Conservation (phyloP, 176 grass and related monocot genomes). For the Metroxylon sagu region DNA sequence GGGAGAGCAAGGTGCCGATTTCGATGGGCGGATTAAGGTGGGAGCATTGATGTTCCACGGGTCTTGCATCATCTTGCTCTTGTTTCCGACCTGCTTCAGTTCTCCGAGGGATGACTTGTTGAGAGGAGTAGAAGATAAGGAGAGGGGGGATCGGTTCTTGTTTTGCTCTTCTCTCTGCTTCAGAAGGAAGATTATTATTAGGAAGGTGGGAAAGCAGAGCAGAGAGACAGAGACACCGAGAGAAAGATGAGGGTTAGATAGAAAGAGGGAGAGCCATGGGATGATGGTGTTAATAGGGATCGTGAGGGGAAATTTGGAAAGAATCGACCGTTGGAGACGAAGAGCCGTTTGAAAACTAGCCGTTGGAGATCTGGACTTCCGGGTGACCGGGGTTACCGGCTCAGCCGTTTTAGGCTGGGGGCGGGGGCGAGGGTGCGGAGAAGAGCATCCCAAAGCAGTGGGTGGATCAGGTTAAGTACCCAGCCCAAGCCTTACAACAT, state of each 20-base stretch:
- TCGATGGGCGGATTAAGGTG: conserved; percentile 34
- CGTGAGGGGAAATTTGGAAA: background rate
- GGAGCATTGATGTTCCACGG: conserved; percentile 27
- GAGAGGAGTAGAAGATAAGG: background rate
- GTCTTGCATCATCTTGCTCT: conserved; percentile 41
- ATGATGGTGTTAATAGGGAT: conserved; percentile 15
- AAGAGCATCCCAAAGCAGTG: no score
- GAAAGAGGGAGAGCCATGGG: conserved; percentile 1
- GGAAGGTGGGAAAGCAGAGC: no score
- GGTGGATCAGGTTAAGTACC: no score
- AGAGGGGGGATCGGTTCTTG: background rate
- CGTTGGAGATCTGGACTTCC: background rate
- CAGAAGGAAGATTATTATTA: background rate
- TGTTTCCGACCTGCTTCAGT: background rate
- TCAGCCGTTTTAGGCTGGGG: no score
- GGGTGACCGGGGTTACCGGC: no score
- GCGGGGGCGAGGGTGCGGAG: no score
- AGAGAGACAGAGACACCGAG: background rate
- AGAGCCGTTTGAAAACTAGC: conserved; percentile 53
- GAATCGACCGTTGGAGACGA: conserved; percentile 51
- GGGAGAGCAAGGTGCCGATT: conserved; percentile 70
- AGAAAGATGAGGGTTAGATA: background rate
- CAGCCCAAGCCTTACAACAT: no score
- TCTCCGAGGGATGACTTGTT: no score
- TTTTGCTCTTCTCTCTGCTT: conserved; percentile 24